phyloP scores from a whole-genome alignment of 176 grass and related monocot species.

The Musa schizocarpa region DNA sequence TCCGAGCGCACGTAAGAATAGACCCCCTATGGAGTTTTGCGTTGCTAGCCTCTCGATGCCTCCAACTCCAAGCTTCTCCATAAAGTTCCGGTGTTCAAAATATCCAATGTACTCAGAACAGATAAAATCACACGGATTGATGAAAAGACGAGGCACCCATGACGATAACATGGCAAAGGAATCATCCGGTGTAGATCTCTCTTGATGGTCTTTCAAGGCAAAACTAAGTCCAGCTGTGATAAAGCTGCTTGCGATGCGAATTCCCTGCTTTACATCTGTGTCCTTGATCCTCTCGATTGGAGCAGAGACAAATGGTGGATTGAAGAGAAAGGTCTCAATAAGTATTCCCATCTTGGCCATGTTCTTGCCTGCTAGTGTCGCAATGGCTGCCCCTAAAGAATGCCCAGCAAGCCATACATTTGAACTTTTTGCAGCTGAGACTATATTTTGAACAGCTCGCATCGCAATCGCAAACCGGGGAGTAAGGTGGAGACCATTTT shows the following conservation, averaged over 20 bases:
- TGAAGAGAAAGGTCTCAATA: slow-evolving; percentile 79
- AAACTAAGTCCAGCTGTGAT: slow-evolving; percentile 67
- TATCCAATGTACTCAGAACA: slow-evolving; percentile 96
- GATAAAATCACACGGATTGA: slow-evolving; percentile 74
- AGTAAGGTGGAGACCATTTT: slow-evolving; percentile 72
- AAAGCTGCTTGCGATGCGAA: slow-evolving; percentile 70
- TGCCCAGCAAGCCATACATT: slow-evolving; percentile 72
- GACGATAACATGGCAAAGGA: slow-evolving; percentile 57
- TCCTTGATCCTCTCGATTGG: slow-evolving; percentile 80
- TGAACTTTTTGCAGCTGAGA: slow-evolving; percentile 44
- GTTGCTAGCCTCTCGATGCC: slow-evolving; percentile 81
- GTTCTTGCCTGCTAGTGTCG: slow-evolving; percentile 81
- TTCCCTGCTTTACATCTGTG: slow-evolving; percentile 75
- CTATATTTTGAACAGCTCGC: slow-evolving; percentile 75
- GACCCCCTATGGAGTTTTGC: slow-evolving; percentile 64
- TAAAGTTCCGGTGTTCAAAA: slow-evolving; percentile 78
- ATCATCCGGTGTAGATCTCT: slow-evolving; percentile 46
- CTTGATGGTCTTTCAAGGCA: slow-evolving; percentile 46
- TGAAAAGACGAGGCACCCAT: slow-evolving; percentile 69
- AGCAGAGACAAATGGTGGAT: slow-evolving; percentile 73
- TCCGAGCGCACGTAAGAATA: slow-evolving; percentile 69
- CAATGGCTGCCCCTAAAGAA: slow-evolving; percentile 63
- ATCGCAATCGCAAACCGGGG: slow-evolving; percentile 80
- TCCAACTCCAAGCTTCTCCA: slow-evolving; percentile 83
- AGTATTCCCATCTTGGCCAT: slow-evolving; percentile 67